Percentiles rank a stretch among this genome's conserved stretches.
phyloP scores from a whole-genome alignment of 805 yeast species.

The Candida piceae region DNA sequence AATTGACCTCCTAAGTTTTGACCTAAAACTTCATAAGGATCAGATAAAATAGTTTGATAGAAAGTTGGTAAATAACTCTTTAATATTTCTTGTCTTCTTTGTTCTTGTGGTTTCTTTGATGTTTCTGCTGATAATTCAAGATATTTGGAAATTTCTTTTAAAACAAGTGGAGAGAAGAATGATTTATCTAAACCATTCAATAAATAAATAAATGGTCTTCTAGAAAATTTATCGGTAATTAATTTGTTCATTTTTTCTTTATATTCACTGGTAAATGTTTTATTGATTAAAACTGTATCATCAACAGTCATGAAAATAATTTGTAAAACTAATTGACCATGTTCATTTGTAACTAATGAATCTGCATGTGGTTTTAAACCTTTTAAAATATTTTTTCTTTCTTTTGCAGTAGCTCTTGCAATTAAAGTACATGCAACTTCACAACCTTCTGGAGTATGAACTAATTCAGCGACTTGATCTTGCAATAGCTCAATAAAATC shows the following conservation, averaged over 20 bases:
- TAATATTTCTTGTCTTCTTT: slow-evolving; percentile 67
- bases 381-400: slow-evolving; percentile 74
- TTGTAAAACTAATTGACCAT: slow-evolving; percentile 77
- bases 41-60: slow-evolving; percentile 47
- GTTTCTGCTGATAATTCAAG: slow-evolving; percentile 60
- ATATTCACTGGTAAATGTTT: slow-evolving; percentile 62
- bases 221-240: slow-evolving; percentile 66
- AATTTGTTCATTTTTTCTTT: slow-evolving; percentile 49
- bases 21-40: slow-evolving; percentile 48
- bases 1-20: slow-evolving; percentile 83
- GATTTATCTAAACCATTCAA: slow-evolving; percentile 74
- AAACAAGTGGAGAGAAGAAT: slow-evolving; percentile 68
- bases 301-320: slow-evolving; percentile 82
- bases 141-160: slow-evolving; percentile 56
- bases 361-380: slow-evolving; percentile 70
- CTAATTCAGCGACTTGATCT: slow-evolving; percentile 91
- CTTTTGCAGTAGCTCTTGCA: slow-evolving; percentile 85
- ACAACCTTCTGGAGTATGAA: slow-evolving; percentile 91
- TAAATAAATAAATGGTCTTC: slow-evolving; percentile 84
- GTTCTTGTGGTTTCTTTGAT: slow-evolving; percentile 78
- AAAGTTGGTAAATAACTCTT: slow-evolving; percentile 61
- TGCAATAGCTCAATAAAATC: slow-evolving; percentile 78
- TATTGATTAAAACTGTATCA: slow-evolving; percentile 80
- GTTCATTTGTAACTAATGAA: slow-evolving; percentile 75
- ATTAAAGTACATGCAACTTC: slow-evolving; percentile 82